These are phyloP conservation scores for Clonostachys chloroleuca DNA, from an alignment of 2,329 filamentous ascomycete species.

Conservation along the genomic window DNA sequence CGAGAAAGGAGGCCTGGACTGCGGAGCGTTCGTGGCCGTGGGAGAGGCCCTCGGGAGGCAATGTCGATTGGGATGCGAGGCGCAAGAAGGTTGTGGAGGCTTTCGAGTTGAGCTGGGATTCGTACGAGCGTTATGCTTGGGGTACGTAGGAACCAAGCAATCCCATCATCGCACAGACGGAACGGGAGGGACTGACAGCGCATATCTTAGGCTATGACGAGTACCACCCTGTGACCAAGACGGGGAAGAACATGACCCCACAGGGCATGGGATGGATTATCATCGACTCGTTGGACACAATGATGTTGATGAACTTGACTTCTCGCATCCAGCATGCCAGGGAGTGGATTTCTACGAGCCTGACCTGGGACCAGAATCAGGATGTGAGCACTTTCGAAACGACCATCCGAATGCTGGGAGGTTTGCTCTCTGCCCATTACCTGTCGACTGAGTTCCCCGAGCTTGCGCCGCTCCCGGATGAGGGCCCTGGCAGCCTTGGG, in stretches of 20 bases:
- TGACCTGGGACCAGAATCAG: conserved; percentile 88
- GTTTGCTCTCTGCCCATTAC: conserved; percentile 89
- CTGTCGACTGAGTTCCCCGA: conserved; percentile 78
- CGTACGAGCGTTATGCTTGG: conserved; percentile 91
- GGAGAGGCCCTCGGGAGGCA: conserved; percentile 43
- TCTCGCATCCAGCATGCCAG: conserved; percentile 78
- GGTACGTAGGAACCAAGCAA: conserved; percentile 49
- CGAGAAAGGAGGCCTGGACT: conserved; percentile 19
- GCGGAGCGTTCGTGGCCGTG: conserved; percentile 43
- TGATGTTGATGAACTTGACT: conserved; percentile 98
- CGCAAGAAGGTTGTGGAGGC: conserved; percentile 81
- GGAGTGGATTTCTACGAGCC: conserved; percentile 77
- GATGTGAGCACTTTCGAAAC: conserved; percentile 98
- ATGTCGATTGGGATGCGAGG: conserved; percentile 71
- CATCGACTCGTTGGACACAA: conserved; percentile 88
- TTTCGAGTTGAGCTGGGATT: conserved; percentile 88
- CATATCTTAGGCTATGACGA: conserved; percentile 65
- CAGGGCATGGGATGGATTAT: conserved; percentile 97
- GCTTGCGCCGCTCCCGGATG: conserved; percentile 69
- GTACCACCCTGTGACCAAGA: conserved; percentile 79
- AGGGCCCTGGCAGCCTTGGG: conserved; percentile 67
- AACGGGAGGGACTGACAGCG: conserved; percentile 2
- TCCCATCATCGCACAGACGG: too few relatives aligned
- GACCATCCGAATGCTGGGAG: conserved; percentile 95
- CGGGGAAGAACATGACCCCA: conserved; percentile 76